Base-by-base conservation (phyloP, 75 land plant species). In the Pinus albicaulis region DNA sequence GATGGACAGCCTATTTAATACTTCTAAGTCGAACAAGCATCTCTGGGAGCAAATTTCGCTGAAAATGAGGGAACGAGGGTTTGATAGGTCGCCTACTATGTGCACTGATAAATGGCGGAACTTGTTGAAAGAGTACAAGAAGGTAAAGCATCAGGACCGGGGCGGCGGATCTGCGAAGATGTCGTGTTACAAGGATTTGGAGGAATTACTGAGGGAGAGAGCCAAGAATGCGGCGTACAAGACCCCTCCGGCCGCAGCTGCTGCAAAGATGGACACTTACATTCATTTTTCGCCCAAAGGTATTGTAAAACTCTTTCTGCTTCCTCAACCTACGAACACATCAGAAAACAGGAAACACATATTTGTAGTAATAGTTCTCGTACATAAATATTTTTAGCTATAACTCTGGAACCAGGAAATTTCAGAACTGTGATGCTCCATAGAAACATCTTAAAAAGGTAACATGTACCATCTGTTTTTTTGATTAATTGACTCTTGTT, bases 81-180 rank as follows among this genome's bases (percentile, higher is more conserved):
- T 88, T 75, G 99, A 95, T 48, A 82, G 99, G 69, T 94, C 99
- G 41, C 90, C 99, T 1, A 95, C 95, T 7, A 97, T 97, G 99
- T 97, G 99, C 68, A 97, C 96, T 11, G 99, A 97, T 75, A 97
- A 97, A 77, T 97, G 99, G 99, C 84, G 99, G 82, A 97, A 97
- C 70, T 73, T 97, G 82, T 68, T 97, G 55, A 97, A 97, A 84
- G 99, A 97, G 89, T 97, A 81, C 73, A 97, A 94, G 88, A 97
- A 97, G 61, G 90, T 89, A 6, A 97, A 85, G 92, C 85, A 85
- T 8, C 92, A 90, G 56, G 86, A 87, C 52, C 76, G 82, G 44
- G 88, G 85, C 3, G 79, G 78, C 4, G 89, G 86, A 38, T 86
- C 93, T 7, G 87, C 86, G 2, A 97, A 97, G 84, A 87, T 92